These are phyloP conservation scores for Globisporangium carolinianum DNA, from an alignment of 352 stramenopile genomes.

Conservation along the genomic window DNA sequence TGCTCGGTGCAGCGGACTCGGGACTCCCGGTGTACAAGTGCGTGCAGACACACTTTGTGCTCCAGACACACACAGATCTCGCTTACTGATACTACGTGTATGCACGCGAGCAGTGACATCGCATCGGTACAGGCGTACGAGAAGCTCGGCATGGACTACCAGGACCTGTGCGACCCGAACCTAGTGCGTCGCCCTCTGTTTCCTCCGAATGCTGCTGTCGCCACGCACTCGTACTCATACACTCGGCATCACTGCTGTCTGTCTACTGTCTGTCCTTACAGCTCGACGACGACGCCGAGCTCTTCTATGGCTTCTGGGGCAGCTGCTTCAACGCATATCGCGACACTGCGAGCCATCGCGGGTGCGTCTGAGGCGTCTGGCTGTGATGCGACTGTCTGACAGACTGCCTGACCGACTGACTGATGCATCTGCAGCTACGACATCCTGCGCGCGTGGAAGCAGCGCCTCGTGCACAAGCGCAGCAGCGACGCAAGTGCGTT, in stretches of 20 bases:
- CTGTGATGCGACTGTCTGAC: not conserved
- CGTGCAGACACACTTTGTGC: not conserved
- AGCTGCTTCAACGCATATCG: conserved; percentile 85
- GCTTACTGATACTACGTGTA: not conserved
- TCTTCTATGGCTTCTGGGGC: conserved; percentile 92
- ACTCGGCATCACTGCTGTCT: not conserved
- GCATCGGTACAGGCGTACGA: conserved; percentile 79
- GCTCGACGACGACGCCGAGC: conserved; percentile 63
- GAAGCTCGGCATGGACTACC: conserved; percentile 76
- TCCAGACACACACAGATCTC: not conserved
- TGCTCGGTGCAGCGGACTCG: conserved; percentile 49
- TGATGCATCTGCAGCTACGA: conserved; percentile 22
- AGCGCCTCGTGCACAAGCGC: conserved; percentile 15
- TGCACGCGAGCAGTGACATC: conserved; percentile 49
- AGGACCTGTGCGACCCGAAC: conserved; percentile 85
- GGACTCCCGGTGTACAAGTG: conserved; percentile 86
- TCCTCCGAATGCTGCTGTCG: not conserved
- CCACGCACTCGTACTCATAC: not conserved
- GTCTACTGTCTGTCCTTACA: conserved; percentile 7
- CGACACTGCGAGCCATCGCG: conserved; percentile 65
- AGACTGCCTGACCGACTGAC: not conserved
- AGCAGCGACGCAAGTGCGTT: conserved; percentile 17
- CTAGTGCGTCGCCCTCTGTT: conserved; percentile 26
- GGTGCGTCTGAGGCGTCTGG: conserved; percentile 26
- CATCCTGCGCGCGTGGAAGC: conserved; percentile 58